These are phyloP conservation scores for Suaeda aralocaspica DNA, from an alignment of 148 eudicot species.

Conservation along the genomic window DNA sequence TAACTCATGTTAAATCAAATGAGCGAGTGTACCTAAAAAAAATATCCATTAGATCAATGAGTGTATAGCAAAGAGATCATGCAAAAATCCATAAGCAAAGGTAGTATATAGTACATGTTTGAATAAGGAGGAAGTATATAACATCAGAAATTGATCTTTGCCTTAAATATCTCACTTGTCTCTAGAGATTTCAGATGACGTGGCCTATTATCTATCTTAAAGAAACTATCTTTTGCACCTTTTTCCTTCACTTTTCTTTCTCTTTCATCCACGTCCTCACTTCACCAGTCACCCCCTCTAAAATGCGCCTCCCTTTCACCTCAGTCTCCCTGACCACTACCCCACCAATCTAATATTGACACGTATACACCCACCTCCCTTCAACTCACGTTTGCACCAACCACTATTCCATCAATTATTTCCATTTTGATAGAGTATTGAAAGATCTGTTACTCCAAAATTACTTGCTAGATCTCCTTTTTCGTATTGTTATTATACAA, in stretches of 20 bases:
- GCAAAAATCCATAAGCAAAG: too few species aligned
- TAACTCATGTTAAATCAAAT: too few species aligned
- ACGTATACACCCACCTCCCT: neutral
- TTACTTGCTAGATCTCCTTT: too few species aligned
- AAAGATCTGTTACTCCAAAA: too few species aligned
- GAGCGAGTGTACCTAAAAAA: too few species aligned
- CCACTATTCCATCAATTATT: neutral
- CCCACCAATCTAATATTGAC: neutral
- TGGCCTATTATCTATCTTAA: conserved; percentile 46
- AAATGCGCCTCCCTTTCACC: neutral
- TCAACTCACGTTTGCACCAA: conserved; percentile 24
- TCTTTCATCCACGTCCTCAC: conserved; percentile 21
- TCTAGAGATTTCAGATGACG: conserved; percentile 44
- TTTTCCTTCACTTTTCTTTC: conserved; percentile 20
- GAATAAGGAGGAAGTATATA: too few species aligned
- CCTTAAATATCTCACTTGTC: neutral
- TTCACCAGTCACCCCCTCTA: too few species aligned
- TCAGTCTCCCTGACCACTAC: neutral
- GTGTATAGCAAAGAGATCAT: too few species aligned
- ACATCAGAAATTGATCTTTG: neutral
- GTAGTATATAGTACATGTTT: too few species aligned
- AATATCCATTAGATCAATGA: too few species aligned
- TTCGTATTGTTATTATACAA: too few species aligned
- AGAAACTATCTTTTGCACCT: conserved; percentile 32
- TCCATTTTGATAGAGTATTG: too few species aligned